These are phyloP conservation scores for Camelina neglecta DNA, from an alignment of 345 rosid genomes.

Conservation along the genomic window DNA sequence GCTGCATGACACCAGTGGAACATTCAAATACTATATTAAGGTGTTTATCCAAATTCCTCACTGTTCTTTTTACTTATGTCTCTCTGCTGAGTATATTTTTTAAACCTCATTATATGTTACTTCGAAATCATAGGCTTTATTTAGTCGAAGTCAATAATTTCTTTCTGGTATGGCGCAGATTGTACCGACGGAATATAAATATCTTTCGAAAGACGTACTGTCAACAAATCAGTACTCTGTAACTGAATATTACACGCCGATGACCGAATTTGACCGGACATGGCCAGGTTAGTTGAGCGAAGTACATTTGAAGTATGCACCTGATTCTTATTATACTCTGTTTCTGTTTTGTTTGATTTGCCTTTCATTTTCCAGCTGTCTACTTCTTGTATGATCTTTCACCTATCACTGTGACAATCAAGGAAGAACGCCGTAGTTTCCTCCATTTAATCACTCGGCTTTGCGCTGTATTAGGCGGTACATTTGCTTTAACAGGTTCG, in stretches of 20 bases:
- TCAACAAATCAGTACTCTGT: conserved; percentile 96
- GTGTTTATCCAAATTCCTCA: conserved; percentile 45
- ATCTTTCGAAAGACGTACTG: conserved; percentile 80
- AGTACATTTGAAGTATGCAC: neutral
- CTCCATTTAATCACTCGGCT: conserved; percentile 95
- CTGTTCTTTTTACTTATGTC: neutral
- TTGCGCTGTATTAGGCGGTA: conserved; percentile 98
- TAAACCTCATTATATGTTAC: neutral
- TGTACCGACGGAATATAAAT: conserved; percentile 96
- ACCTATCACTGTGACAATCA: conserved; percentile 95
- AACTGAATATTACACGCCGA: conserved; percentile 83
- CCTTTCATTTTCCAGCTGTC: conserved; percentile 61
- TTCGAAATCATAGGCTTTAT: neutral
- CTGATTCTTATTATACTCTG: neutral
- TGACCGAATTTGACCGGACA: conserved; percentile 66
- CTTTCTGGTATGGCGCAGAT: conserved; percentile 59
- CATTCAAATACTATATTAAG: conserved; percentile 96
- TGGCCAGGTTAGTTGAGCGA: conserved; percentile 84
- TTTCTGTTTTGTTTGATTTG: conserved; percentile 24
- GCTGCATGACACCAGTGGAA: conserved; percentile 79
- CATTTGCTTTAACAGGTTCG: conserved; percentile 97
- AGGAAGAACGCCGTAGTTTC: conserved; percentile 89
- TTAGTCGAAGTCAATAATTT: conserved; percentile 5
- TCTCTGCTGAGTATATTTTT: neutral
- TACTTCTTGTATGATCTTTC: conserved; percentile 96